Base-by-base conservation (phyloP, 2,329 filamentous ascomycete genomes). In the Drechslerella dactyloides region DNA sequence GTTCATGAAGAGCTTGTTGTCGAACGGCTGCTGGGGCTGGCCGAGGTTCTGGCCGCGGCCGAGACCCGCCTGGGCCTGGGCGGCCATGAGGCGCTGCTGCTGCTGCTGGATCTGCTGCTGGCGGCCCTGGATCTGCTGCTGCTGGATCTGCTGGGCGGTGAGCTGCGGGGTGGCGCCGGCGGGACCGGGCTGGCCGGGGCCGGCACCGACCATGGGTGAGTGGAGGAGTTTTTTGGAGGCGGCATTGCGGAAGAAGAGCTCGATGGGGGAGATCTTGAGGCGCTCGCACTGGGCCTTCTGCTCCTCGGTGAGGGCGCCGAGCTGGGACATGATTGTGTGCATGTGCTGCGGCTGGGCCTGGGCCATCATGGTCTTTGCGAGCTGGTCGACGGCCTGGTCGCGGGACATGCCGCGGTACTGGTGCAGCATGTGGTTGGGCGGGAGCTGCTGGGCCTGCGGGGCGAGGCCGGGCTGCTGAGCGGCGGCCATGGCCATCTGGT, bases 241-340 rank as follows among this genome's bases (percentile, higher is more conserved):
- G n/a, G 65, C 65, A 21, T 70, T 70, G n/a, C 65, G 44, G 50
- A 70, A 70, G 27, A 70, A 70, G 58, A 70, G 46, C 48, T 70
- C 65, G 21, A 70, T 35, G 24, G 65, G 65, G 1, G 48, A 27
- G n/a, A 70, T 70, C 17, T 70, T 70, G 7, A 63, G 15, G 7
- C 58, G 37, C 10, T 70, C 65, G 48, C 65, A 70, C 19, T 58
- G 53, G 15, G 58, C 58, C 54, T 70, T 70, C 19, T 70, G 65
- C 8, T 70, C 65, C 4, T 70, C 65, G 46, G 40, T 48, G 17
- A 70, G 53, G 2, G 27, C 23, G 13, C 65, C 65, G 17, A 70
- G 59, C 40, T 70, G 65, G 33, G 15, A 17, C 19, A 70, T 19
- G 15, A 70, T 70, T 1, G 52, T 58, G 3, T 59, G 58, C n/a